A percentile compares a stretch with the other conserved stretches of the same genome.
phyloP scores from a whole-genome alignment of 306 rosid species.

The Glycine latifolia region DNA sequence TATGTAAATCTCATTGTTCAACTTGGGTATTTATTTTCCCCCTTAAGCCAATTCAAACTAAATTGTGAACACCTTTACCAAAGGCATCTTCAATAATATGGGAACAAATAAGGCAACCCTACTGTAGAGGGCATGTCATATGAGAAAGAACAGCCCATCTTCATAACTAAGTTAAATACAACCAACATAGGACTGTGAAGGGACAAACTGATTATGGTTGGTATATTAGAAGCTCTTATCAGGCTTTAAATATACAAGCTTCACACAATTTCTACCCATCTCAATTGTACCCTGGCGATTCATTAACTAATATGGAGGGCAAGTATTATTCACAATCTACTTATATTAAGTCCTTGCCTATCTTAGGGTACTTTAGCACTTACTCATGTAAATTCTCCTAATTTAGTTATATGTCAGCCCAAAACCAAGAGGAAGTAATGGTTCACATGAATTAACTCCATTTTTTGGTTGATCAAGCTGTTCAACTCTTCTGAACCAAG shows the following conservation, averaged over 20 bases:
- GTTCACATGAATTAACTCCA: constrained; percentile 53
- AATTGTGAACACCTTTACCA: not conserved
- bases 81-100: not conserved
- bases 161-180: not conserved
- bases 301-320: constrained; percentile 13
- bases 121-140: not conserved
- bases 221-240: not conserved
- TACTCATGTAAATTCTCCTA: constrained; percentile 24
- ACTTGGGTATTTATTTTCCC: not conserved
- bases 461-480: constrained; percentile 59
- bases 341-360: not conserved
- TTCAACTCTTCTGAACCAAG: constrained; percentile 72
- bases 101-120: not conserved
- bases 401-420: constrained; percentile 51
- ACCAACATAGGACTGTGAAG: not conserved
- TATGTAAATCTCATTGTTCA: not conserved
- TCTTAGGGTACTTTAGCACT: constrained; percentile 5
- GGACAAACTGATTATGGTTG: not conserved
- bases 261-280: not conserved
- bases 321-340: constrained; percentile 4
- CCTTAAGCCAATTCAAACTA: not conserved
- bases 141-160: not conserved
- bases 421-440: constrained; percentile 81
- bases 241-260: constrained; percentile 11
- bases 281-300: constrained; percentile 24